Conservation (phyloP, 139 green algal species). For the Haematococcus lacustris region DNA sequence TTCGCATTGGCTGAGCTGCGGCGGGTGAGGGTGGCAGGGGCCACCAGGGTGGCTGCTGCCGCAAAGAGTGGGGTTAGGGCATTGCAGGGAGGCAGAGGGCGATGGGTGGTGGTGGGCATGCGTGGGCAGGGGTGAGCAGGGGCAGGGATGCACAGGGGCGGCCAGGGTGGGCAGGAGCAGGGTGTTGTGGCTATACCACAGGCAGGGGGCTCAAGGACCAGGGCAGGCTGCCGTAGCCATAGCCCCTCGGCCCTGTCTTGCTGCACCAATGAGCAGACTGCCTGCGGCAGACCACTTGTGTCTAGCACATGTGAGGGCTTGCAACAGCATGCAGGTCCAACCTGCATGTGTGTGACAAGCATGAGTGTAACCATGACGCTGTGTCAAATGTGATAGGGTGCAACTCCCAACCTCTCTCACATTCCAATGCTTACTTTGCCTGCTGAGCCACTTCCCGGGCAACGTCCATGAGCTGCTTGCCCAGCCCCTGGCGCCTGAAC, state of each 20-base stretch:
- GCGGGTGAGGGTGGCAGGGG: not conserved
- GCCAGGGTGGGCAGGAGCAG: too few relatives aligned
- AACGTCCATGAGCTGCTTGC: conserved; percentile 28
- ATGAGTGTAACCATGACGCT: not conserved
- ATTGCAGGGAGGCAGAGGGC: too few relatives aligned
- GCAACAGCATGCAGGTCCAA: not conserved
- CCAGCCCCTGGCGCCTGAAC: conserved; percentile 30
- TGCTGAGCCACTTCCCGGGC: conserved; percentile 11
- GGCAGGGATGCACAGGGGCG: too few relatives aligned
- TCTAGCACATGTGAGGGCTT: not conserved
- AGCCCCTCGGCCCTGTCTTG: too few relatives aligned
- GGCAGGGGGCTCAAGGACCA: too few relatives aligned
- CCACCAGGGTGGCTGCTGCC: too few relatives aligned
- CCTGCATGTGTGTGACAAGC: not conserved
- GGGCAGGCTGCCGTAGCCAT: too few relatives aligned
- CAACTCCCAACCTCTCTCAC: not conserved
- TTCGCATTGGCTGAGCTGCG: not conserved
- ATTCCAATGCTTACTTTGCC: not conserved
- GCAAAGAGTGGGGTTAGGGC: too few relatives aligned
- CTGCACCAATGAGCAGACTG: too few relatives aligned
- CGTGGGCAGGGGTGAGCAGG: too few relatives aligned
- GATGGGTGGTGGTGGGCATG: too few relatives aligned
- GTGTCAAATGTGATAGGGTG: not conserved
- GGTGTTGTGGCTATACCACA: too few relatives aligned
- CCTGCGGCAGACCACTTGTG: not conserved